Evolutionary conservation across 1,139 yeast species (phyloP).

Genomic region (Sugiyamaella castrensis): DNA sequence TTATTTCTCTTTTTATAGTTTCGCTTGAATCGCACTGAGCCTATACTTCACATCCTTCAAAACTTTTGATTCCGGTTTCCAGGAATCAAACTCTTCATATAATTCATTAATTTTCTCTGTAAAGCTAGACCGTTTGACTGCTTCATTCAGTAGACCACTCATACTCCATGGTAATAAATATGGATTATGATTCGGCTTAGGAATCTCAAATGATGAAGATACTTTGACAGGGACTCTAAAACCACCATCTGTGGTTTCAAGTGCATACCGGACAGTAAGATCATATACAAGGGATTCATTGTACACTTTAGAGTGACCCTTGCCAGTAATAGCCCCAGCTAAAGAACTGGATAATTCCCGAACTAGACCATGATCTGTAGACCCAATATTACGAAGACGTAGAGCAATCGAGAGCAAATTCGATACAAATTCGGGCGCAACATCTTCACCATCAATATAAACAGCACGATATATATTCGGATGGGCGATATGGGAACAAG

Average conservation of each 20-base stretch:
- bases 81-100: conserved; percentile 67
- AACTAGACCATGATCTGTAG: conserved; percentile 45
- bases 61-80: conserved; percentile 83
- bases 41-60: conserved; percentile 82
- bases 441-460: conserved; percentile 71
- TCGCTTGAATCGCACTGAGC: conserved; percentile 55
- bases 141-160: conserved; percentile 70
- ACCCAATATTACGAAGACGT: conserved; percentile 38
- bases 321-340: conserved; percentile 90
- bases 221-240: conserved; percentile 28
- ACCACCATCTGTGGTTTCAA: conserved; percentile 70
- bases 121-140: conserved; percentile 37
- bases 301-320: conserved; percentile 89
- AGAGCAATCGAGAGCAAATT: conserved; percentile 48
- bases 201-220: conserved; percentile 30
- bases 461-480: conserved; percentile 89
- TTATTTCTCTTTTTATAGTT: conserved; percentile 19
- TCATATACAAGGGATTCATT: conserved; percentile 84
- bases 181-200: conserved; percentile 62
- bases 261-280: conserved; percentile 66
- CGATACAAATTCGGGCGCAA: conserved; percentile 53
- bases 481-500: conserved; percentile 77
- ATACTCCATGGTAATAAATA: conserved; percentile 90
- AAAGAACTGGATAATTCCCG: conserved; percentile 78
- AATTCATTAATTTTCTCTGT: conserved; percentile 56